A percentile compares a stretch with the other conserved stretches of the same genome.
Conservation (phyloP, 2,329 filamentous ascomycete genomes). For the Xylariaceae sp. region DNA sequence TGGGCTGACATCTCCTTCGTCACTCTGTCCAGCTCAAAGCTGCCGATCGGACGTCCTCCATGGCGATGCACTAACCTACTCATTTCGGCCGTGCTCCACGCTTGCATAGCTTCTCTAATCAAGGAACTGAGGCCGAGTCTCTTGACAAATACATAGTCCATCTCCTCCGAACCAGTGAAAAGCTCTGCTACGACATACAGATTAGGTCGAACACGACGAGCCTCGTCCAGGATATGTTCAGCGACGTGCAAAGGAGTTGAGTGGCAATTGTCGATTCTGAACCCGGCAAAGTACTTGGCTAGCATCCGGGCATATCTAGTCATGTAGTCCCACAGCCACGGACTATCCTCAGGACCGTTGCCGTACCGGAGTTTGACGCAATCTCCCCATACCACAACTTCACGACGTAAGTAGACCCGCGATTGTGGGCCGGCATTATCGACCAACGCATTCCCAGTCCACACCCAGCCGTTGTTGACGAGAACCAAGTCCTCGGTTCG, state of each 20-base stretch:
- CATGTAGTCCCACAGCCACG: constrained; percentile 95
- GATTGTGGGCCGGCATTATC: constrained; percentile 91
- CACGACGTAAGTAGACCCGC: constrained; percentile 86
- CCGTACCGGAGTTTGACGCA: constrained; percentile 97
- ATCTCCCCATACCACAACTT: constrained; percentile 98
- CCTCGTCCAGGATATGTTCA: constrained; percentile 90
- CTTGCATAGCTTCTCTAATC: constrained; percentile 97
- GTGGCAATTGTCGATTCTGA: constrained; percentile 97
- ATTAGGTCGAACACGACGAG: constrained; percentile 80
- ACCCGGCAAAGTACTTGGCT: constrained; percentile 91
- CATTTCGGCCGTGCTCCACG: constrained; percentile 90
- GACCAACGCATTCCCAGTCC: constrained; percentile 89
- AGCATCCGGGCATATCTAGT: constrained; percentile 84
- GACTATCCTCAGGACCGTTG: constrained; percentile 72
- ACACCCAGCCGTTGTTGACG: constrained; percentile 98
- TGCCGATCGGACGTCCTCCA: constrained; percentile 89
- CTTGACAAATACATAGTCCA: constrained; percentile 94
- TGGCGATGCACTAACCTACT: constrained; percentile 91
- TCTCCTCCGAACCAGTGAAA: constrained; percentile 92
- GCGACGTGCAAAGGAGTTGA: constrained; percentile 93
- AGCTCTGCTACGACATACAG: constrained; percentile 91
- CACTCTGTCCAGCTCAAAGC: constrained; percentile 90
- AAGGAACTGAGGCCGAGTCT: constrained; percentile 84
- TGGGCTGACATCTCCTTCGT: constrained; percentile 48
- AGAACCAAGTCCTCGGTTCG: constrained; percentile 72